Evolutionary conservation across 1,284 basidiomycete species (phyloP).

Genomic region (Moesziomyces globuligerus): DNA sequence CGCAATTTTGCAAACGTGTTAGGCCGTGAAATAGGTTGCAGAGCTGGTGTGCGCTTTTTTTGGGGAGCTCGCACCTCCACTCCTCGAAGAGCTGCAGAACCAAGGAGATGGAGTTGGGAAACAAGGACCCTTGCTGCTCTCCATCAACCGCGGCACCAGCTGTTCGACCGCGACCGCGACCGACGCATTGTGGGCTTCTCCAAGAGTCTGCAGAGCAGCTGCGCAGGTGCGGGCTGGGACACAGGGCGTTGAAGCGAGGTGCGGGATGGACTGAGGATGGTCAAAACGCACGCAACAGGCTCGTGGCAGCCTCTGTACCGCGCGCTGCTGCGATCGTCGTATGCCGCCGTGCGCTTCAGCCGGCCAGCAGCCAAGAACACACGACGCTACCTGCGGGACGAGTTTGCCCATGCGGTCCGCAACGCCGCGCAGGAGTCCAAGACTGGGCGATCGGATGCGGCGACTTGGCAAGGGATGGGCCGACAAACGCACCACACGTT

Average conservation of each 20-base stretch:
- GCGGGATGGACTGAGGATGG: slow-evolving; percentile 8
- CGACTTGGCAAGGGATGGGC: background rate
- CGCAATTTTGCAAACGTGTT: background rate
- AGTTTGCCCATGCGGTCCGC: no score
- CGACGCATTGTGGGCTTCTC: no score
- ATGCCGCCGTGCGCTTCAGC: slow-evolving; percentile 41
- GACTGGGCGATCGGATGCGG: no score
- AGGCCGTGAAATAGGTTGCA: background rate
- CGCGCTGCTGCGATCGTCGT: slow-evolving; percentile 23
- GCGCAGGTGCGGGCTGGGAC: background rate
- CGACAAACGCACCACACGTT: slow-evolving; percentile 19
- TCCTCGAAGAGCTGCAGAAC: background rate
- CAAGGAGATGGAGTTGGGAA: no score
- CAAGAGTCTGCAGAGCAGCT: background rate
- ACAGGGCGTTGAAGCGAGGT: background rate
- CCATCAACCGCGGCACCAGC: no score
- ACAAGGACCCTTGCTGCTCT: no score
- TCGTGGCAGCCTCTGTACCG: slow-evolving; percentile 28
- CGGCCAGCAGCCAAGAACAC: slow-evolving; percentile 49
- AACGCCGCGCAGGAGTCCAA: no score
- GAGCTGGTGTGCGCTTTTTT: no score
- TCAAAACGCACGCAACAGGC: background rate
- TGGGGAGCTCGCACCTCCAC: background rate
- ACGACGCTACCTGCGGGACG: slow-evolving; percentile 41
- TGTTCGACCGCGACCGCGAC: no score